Evolutionary conservation across 257 asterid species (phyloP).

Genomic region (Thymus mandschuricus): DNA sequence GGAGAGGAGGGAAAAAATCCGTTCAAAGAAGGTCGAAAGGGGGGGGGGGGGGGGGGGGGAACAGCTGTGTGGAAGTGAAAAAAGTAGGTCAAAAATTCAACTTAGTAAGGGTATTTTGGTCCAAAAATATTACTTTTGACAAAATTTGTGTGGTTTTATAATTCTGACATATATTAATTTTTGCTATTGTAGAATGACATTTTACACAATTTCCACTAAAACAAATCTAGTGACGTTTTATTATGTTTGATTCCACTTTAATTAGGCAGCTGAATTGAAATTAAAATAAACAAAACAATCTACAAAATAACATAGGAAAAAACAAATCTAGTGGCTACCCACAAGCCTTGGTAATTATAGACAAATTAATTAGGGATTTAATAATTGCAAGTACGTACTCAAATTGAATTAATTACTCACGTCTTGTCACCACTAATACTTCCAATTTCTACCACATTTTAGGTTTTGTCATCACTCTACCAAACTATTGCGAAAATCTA

Average conservation of each 20-base stretch:
- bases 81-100: no score
- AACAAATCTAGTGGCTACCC: constrained; percentile 16
- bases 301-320: background rate
- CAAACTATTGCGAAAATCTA: constrained; percentile 16
- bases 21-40: no score
- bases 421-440: constrained; percentile 29
- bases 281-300: constrained; percentile 18
- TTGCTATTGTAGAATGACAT: no score
- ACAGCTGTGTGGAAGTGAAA: no score
- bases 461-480: constrained; percentile 33
- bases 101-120: no score
- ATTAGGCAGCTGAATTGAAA: constrained; percentile 7
- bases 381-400: constrained; percentile 33
- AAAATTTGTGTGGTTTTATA: no score
- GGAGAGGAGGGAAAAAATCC: no score
- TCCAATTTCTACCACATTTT: constrained; percentile 31
- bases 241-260: background rate
- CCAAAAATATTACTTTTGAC: no score
- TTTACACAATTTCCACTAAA: no score
- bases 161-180: no score
- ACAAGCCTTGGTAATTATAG: background rate
- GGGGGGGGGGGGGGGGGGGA: no score
- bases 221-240: constrained; percentile 26
- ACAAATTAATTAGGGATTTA: constrained; percentile 17
- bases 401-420: constrained; percentile 35